Percentiles rank a stretch among this genome's conserved stretches.
Evolutionary conservation across 768 basidiomycete genomes (phyloP).

Genomic region (Xerocomus potaroensis): DNA sequence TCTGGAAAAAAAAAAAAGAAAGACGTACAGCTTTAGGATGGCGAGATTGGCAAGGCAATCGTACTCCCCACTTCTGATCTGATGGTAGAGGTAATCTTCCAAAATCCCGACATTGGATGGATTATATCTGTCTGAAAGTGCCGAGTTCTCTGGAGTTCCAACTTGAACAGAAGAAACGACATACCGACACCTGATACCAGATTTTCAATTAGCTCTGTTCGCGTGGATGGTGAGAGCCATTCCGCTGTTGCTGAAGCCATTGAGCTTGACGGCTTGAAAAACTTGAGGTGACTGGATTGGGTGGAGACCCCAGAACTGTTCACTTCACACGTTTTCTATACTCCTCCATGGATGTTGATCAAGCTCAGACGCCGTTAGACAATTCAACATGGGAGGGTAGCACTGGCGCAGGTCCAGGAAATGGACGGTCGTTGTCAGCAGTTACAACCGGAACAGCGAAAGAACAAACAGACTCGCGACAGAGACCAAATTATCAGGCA

Average conservation of each 20-base stretch:
- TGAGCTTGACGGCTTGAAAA: slow-evolving; percentile 4
- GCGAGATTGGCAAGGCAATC: slow-evolving; percentile 95
- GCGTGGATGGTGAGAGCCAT: slow-evolving; percentile 73
- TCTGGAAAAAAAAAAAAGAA: not conserved
- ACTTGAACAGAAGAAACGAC: slow-evolving; percentile 24
- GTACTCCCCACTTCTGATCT: slow-evolving; percentile 87
- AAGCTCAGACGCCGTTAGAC: not conserved
- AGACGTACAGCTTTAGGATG: slow-evolving; percentile 79
- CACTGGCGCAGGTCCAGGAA: slow-evolving; percentile 2
- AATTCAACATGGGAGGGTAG: slow-evolving; percentile 9
- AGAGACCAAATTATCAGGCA: slow-evolving; percentile 50
- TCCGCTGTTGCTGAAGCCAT: slow-evolving; percentile 42
- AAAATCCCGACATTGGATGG: slow-evolving; percentile 90
- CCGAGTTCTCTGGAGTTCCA: slow-evolving; percentile 1
- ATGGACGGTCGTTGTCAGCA: not conserved
- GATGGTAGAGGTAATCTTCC: slow-evolving; percentile 95
- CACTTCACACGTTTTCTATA: too few relatives aligned
- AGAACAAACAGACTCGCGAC: slow-evolving; percentile 5
- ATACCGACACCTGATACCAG: slow-evolving; percentile 87
- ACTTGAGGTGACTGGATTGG: not conserved
- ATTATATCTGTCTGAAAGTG: slow-evolving; percentile 91
- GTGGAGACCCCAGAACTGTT: slow-evolving; percentile 10
- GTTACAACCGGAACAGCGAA: not conserved
- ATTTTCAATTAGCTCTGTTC: slow-evolving; percentile 85
- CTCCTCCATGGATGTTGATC: slow-evolving; percentile 16